phyloP scores from a whole-genome alignment of 2,329 filamentous ascomycete species.

The Chrysosporium queenslandicum region DNA sequence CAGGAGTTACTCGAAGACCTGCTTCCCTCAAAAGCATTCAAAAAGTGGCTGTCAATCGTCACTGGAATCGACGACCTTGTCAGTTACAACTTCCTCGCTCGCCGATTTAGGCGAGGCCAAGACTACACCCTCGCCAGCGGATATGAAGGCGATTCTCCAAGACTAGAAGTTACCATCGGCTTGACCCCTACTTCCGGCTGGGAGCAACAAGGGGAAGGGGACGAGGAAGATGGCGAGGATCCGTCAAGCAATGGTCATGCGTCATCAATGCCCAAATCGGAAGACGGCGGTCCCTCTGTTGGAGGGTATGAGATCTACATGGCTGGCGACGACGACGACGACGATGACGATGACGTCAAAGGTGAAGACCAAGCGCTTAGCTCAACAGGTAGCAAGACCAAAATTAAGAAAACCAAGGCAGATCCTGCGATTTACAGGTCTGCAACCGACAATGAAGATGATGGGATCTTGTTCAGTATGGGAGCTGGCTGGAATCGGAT shows the following conservation, averaged over 20 bases:
- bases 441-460: slow-evolving; percentile 55
- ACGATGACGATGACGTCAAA: slow-evolving; percentile 47
- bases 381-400: slow-evolving; percentile 26
- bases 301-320: slow-evolving; percentile 67
- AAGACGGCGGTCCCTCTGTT: slow-evolving; percentile 31
- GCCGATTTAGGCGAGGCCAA: slow-evolving; percentile 72
- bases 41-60: slow-evolving; percentile 76
- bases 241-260: slow-evolving; percentile 22
- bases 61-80: slow-evolving; percentile 60
- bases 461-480: slow-evolving; percentile 59
- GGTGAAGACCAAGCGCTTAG: slow-evolving; percentile 24
- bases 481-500: slow-evolving; percentile 78
- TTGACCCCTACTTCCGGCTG: slow-evolving; percentile 79
- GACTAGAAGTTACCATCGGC: slow-evolving; percentile 76
- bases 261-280: slow-evolving; percentile 26
- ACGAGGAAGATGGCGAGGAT: slow-evolving; percentile 31
- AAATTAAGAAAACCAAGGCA: slow-evolving; percentile 28
- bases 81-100: slow-evolving; percentile 66
- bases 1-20: slow-evolving; percentile 71
- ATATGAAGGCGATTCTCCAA: slow-evolving; percentile 59
- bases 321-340: slow-evolving; percentile 65
- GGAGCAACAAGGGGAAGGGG: slow-evolving; percentile 58
- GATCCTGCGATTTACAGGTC: slow-evolving; percentile 85
- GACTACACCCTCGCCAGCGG: slow-evolving; percentile 92
- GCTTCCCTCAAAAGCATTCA: slow-evolving; percentile 75